These are phyloP conservation scores for Epichloe hybrida DNA, from an alignment of 2,329 filamentous ascomycete genomes.

Conservation along the genomic window DNA sequence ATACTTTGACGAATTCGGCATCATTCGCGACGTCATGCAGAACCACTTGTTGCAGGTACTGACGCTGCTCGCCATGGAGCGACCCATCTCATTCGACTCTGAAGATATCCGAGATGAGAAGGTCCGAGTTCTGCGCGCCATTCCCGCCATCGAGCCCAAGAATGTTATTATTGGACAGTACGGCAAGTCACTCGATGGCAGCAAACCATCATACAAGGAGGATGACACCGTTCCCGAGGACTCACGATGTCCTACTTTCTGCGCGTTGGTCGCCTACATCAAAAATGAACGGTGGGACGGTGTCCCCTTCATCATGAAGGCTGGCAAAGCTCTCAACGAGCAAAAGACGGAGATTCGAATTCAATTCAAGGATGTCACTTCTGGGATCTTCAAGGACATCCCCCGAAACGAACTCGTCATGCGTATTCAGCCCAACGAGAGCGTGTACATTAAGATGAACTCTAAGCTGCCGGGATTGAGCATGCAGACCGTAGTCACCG, in stretches of 20 bases:
- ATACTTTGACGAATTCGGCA: constrained; percentile 99
- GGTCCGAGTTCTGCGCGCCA: constrained; percentile 85
- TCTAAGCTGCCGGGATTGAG: constrained; percentile 95
- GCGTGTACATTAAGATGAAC: constrained; percentile 99
- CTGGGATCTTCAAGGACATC: constrained; percentile 99
- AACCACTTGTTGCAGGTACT: constrained; percentile 96
- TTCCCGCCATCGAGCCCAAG: constrained; percentile 93
- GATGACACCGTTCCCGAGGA: constrained; percentile 97
- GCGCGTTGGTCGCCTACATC: constrained; percentile 92
- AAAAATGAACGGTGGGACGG: constrained; percentile 99
- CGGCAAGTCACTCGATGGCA: constrained; percentile 87
- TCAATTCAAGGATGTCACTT: constrained; percentile 98
- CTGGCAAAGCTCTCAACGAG: constrained; percentile 95
- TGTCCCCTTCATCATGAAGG: constrained; percentile 98
- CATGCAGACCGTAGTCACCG: constrained; percentile 98
- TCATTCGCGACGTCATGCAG: constrained; percentile 99
- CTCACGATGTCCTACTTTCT: constrained; percentile 95
- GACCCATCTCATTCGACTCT: constrained; percentile 92
- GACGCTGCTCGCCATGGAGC: constrained; percentile 93
- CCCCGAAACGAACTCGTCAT: constrained; percentile 98
- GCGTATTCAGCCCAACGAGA: constrained; percentile 98
- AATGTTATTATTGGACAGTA: constrained; percentile 99
- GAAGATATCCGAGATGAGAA: constrained; percentile 99
- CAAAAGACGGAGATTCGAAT: constrained; percentile 99
- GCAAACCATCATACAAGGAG: constrained; percentile 96